phyloP scores from a whole-genome alignment of 345 rosid genomes.

The Pistacia atlantica region DNA sequence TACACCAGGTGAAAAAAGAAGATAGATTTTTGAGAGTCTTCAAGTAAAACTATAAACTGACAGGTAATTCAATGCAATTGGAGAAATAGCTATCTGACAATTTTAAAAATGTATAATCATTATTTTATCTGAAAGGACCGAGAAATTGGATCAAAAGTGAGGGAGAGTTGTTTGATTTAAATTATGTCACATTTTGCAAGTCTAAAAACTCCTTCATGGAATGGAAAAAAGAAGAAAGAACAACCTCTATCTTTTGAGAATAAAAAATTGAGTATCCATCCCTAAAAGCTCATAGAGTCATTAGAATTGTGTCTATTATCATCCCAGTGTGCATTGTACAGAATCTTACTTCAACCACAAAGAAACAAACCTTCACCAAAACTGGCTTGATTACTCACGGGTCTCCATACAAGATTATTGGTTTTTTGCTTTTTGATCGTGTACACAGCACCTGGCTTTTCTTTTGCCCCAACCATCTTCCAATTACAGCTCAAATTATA shows the following conservation, averaged over 20 bases:
- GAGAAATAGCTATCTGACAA: not conserved
- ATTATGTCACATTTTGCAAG: not conserved
- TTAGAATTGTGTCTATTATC: not conserved
- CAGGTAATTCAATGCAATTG: not conserved
- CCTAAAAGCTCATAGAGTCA: too few species aligned
- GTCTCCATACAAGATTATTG: constrained; percentile 52
- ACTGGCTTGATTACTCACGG: constrained; percentile 50
- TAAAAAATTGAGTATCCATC: not conserved
- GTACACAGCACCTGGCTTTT: constrained; percentile 26
- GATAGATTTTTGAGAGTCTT: not conserved
- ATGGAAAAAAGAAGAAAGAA: not conserved
- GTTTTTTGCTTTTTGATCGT: constrained; percentile 40
- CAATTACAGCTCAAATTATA: constrained; percentile 29
- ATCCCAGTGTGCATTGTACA: not conserved
- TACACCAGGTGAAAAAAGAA: not conserved
- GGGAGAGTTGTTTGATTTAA: not conserved
- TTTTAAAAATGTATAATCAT: not conserved
- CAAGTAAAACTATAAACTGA: not conserved
- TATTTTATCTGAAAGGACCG: not conserved
- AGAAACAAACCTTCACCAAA: constrained; percentile 49
- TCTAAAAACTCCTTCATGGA: not conserved
- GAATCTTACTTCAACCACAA: not conserved
- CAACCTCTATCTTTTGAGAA: not conserved
- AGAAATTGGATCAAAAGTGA: not conserved
- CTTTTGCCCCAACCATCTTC: constrained; percentile 36